These are phyloP conservation scores for Cylindrotheca closterium DNA, from an alignment of 108 stramenopile species.

Conservation along the genomic window DNA sequence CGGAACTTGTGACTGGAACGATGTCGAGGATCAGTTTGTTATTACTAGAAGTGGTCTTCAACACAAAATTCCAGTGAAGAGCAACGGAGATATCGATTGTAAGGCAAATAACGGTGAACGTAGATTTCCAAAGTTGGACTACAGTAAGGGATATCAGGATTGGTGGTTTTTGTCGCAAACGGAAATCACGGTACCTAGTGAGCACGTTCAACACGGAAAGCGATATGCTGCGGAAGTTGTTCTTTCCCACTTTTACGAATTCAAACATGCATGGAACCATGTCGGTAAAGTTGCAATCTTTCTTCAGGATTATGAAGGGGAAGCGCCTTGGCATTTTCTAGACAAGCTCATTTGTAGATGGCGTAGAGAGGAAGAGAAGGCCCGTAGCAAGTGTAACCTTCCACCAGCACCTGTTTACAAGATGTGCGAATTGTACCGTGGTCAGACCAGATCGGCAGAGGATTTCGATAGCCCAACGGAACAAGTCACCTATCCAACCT, in stretches of 20 bases:
- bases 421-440: constrained; percentile 41
- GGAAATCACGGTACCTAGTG: constrained; percentile 61
- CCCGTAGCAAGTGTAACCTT: constrained; percentile 28
- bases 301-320: constrained; percentile 35
- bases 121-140: constrained; percentile 32
- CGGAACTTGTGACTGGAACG: constrained; percentile 42
- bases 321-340: constrained; percentile 31
- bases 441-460: constrained; percentile 27
- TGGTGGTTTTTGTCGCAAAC: constrained; percentile 51
- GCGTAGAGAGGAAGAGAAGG: constrained; percentile 35
- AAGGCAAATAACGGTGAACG: constrained; percentile 14
- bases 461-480: constrained; percentile 21
- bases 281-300: constrained; percentile 36
- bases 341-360: constrained; percentile 46
- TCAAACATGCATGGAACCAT: constrained; percentile 29
- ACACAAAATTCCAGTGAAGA: constrained; percentile 23
- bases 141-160: constrained; percentile 44
- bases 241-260: constrained; percentile 39
- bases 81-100: constrained; percentile 36
- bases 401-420: constrained; percentile 41
- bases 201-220: constrained; percentile 60
- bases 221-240: constrained; percentile 72
- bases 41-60: constrained; percentile 34
- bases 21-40: constrained; percentile 28
- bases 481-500: not conserved